Evolutionary conservation across 2,329 filamentous ascomycete species (phyloP), one percentile per base, ranked within the genome.

Genomic region (Fusarium lyarnte): DNA sequence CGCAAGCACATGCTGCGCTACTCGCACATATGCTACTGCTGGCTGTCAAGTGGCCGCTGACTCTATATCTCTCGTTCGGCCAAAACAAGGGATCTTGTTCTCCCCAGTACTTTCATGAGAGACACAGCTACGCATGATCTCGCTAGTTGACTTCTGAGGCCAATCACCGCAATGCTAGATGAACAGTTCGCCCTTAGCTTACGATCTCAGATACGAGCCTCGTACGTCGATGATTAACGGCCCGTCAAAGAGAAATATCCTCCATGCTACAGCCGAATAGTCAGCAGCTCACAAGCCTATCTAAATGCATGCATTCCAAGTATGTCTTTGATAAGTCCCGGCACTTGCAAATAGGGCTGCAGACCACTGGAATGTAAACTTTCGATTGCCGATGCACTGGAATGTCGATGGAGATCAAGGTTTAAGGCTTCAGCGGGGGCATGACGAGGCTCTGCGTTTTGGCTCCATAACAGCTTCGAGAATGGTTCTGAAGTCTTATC

Each of bases 321-420:
- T 35, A 9, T 35, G 11, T 51, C 12, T 52, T 12, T 11, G 6
- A 16, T 21, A 25, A 13, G 31, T 45, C 62, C 59, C 45, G 53
- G 46, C 8, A 38, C 38, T 72, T 66, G 25, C 39, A 36, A 47
- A 59, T 19, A 51, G 52, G 60, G 67, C 58, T 58, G 47, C 31
- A 17, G 36, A 33, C 45, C 35, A 36, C 60, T 72, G 71, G 63
- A 74, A 69, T 72, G 63, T 41, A 61, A 36, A 19, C 9, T 46
- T 49, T 59, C 25, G 43, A 70, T 33, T 73, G 23, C 69, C 66
- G 70, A 61, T 42, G 43, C 51, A 39, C 41, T 60, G 64, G 71
- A 63, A 73, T 60, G 49, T 16, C 53, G 59, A 66, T 63, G 64
- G 47, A 60, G 58, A 31, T n/a, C 19, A 70, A 69, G 45, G 63